Base-by-base conservation (phyloP, 805 yeast genomes). In the Ogataea philodendri region DNA sequence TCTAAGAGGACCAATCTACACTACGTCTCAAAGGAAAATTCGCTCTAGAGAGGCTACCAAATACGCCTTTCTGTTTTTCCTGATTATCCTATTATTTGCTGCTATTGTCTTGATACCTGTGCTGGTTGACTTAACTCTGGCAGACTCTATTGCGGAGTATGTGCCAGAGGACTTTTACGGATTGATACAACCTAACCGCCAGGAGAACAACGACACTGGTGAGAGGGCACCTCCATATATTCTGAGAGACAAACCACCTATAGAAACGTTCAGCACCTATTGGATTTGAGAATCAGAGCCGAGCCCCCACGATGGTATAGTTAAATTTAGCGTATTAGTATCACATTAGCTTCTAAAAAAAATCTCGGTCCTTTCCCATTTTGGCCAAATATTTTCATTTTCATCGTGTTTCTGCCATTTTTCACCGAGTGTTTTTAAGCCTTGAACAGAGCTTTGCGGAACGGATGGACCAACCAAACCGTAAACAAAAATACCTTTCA, bases 131-230 rank as follows among this genome's bases (percentile, higher is more conserved):
- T 29, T 42, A 29, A 33, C 44, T 3, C 19, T 36, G 23, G 40
- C 40, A 22, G 45, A 42, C 15, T 38, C 46, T 3, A 39, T 36
- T 28, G 42, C 41, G 35, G 34, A 22, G 13, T 32, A 39, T 26
- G 29, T 54, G 10, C 54, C 65, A 3, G 40, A 35, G 10, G 26
- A 45, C 4, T 46, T 43, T 9, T 44, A 32, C 32, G 74, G 74
- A 3, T 47, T 78, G 24, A 52, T 79, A 6, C 88, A 81, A 52
- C 87, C 88, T 1, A 69, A 62, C 23, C 51, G 60, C 24, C 84
- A 79, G 49, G 65, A 72, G 28, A 77, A 79, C 45, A 79, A 81
- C 48, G 87, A 81, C 51, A 81, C 87, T 0, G 87, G 86, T 0
- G 63, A 51, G 0, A 57, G 56, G 30, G 83, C 82, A 0, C 81